phyloP scores from a whole-genome alignment of 371 early-diverging fungal genomes.

The Mortierella sp. region DNA sequence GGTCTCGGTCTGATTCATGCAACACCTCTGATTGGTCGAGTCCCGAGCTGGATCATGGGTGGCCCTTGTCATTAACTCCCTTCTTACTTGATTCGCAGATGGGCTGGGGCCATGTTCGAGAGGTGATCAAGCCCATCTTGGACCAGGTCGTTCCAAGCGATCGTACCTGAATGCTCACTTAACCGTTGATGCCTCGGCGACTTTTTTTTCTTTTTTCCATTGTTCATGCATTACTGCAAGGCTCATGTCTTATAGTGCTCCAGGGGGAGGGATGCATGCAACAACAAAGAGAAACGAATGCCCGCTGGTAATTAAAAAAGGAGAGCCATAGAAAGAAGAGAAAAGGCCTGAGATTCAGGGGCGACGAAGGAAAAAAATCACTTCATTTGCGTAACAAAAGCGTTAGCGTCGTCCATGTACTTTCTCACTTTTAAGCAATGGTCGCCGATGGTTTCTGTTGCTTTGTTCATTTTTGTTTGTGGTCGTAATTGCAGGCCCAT shows the following conservation, averaged over 20 bases:
- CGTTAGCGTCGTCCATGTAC: neutral
- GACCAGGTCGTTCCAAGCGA: neutral
- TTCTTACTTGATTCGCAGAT: no score
- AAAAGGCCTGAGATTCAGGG: slow-evolving; percentile 8
- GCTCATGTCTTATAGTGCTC: neutral
- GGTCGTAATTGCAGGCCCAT: neutral
- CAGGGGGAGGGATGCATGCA: neutral
- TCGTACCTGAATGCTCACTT: neutral
- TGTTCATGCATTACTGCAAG: neutral
- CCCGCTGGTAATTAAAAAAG: neutral
- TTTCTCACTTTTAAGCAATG: neutral
- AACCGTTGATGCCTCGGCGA: neutral
- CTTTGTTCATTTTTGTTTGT: neutral
- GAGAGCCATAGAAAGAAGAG: neutral
- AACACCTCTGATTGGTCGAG: neutral
- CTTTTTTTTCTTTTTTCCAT: neutral
- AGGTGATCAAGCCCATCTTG: neutral
- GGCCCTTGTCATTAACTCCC: slow-evolving; percentile 1
- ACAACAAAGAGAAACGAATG: neutral
- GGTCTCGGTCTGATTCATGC: neutral
- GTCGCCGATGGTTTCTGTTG: neutral
- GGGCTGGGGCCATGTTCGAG: no score
- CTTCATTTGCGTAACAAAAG: slow-evolving; percentile 1
- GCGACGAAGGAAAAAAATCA: neutral
- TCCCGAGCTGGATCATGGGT: neutral